Base-by-base conservation (phyloP, 164 flowering plant species). In the Annona cherimola region DNA sequence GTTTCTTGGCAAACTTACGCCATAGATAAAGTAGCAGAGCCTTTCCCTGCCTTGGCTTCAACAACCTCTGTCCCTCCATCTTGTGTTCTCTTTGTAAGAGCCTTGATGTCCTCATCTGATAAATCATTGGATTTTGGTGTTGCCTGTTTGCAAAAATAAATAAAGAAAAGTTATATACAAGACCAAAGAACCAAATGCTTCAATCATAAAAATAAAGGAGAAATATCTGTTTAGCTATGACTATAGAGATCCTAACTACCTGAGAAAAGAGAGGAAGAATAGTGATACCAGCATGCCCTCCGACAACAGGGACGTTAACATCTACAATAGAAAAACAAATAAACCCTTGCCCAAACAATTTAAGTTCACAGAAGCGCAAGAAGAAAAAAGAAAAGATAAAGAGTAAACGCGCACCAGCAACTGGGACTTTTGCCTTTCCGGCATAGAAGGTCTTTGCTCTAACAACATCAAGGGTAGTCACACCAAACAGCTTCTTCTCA, bases 51-150 rank as follows among this genome's bases (percentile, higher is more conserved):
- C 86, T 95, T 95, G 45, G 99, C 99, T 78, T 91, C 93, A 55
- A 95, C 99, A 74, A 95, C 98, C 76, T 95, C 98, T 0, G 99
- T 95, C 44, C 99, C 99, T 66, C 97, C 99, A 79, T 95, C 96
- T 79, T 95, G 99, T 43, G 97, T 95, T 72, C 98, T 69, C 84
- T 90, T 91, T 54, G 99, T 95, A 61, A 95, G 92, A 73, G 91
- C 94, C 44, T 42, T 77, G 60, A 95, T 85, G 0, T 80, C 89
- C 18, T 89, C 94, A 68, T 84, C 87, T 4, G 97, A 72, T 72
- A 95, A 81, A 26, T 89, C 77, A 66, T 78, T 90, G 50, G 90
- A 83, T 82, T 79, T 78, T 41, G 99, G 98, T 1, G 89, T 82
- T 64, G 99, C 98, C 99, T 94, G 72, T 62, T 43, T 68, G 19